These are phyloP conservation scores for Xerocomus minutiporus DNA, from an alignment of 1,284 basidiomycete genomes.

Conservation along the genomic window DNA sequence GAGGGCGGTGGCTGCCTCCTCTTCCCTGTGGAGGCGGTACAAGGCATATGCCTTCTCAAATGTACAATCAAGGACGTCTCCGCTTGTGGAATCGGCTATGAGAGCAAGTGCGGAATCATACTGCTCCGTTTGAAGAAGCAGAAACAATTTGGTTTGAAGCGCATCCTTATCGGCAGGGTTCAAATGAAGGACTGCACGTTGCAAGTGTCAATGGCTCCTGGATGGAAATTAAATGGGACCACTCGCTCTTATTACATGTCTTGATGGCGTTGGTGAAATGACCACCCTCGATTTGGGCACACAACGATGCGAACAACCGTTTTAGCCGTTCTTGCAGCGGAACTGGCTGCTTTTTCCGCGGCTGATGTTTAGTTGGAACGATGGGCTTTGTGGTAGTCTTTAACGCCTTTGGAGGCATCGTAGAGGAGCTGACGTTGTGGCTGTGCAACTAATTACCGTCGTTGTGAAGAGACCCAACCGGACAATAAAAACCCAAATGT, in stretches of 20 bases:
- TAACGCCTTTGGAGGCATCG: slow-evolving; percentile 23
- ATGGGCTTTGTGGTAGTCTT: slow-evolving; percentile 7
- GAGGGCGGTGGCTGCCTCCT: slow-evolving; percentile 58
- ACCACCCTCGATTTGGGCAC: slow-evolving; percentile 80
- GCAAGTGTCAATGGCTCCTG: slow-evolving; percentile 21
- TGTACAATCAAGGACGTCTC: slow-evolving; percentile 30
- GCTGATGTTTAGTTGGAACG: slow-evolving; percentile 10
- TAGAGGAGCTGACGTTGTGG: slow-evolving; percentile 8
- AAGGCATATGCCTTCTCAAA: slow-evolving; percentile 80
- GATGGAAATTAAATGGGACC: slow-evolving; percentile 22
- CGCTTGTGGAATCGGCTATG: slow-evolving; percentile 34
- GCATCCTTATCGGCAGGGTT: slow-evolving; percentile 69
- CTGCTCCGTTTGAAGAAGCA: slow-evolving; percentile 80
- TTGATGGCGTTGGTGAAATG: slow-evolving; percentile 78
- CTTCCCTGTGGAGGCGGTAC: slow-evolving; percentile 73
- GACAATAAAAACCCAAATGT: slow-evolving; percentile 42
- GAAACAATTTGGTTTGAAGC: slow-evolving; percentile 73
- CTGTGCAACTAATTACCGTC: slow-evolving; percentile 22
- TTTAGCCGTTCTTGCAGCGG: slow-evolving; percentile 59
- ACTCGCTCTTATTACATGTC: slow-evolving; percentile 85
- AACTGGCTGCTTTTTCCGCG: slow-evolving; percentile 56
- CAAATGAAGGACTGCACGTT: slow-evolving; percentile 59
- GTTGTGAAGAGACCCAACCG: slow-evolving; percentile 1
- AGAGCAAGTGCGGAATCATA: slow-evolving; percentile 57
- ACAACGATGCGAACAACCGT: slow-evolving; percentile 71